Conservation (phyloP, 2,329 filamentous ascomycete species). For the Diaporthe eres region DNA sequence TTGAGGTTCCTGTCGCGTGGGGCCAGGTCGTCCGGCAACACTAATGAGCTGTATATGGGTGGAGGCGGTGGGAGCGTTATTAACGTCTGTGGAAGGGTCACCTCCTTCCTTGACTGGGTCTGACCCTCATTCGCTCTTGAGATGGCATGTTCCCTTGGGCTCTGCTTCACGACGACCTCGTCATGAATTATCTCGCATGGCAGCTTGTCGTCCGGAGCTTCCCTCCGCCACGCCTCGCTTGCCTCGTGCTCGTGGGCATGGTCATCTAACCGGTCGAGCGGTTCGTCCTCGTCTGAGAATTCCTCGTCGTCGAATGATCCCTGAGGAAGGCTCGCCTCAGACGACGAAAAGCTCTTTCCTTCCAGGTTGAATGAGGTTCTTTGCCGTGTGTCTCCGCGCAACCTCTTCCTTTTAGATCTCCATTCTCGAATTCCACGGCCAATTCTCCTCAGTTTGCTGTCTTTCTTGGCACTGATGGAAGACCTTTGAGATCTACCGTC, state of each 20-base stretch:
- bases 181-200: neutral
- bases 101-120: neutral
- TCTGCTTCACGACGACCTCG: neutral
- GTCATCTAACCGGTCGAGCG: neutral
- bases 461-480: neutral
- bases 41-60: neutral
- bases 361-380: neutral
- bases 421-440: conserved; percentile 30
- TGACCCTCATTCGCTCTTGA: neutral
- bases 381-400: neutral
- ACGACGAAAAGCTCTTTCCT: conserved; percentile 18
- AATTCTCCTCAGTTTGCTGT: conserved; percentile 26
- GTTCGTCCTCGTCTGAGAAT: neutral
- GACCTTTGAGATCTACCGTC: conserved; percentile 2
- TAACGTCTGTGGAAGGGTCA: neutral
- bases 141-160: neutral
- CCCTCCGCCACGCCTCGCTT: neutral
- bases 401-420: conserved; percentile 26
- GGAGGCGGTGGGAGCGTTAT: neutral
- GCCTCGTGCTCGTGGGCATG: neutral
- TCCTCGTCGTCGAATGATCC: neutral
- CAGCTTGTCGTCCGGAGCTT: neutral
- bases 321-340: neutral
- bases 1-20: neutral
- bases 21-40: neutral